Conservation (phyloP, 768 basidiomycete species). For the Suillus hirtellus region DNA sequence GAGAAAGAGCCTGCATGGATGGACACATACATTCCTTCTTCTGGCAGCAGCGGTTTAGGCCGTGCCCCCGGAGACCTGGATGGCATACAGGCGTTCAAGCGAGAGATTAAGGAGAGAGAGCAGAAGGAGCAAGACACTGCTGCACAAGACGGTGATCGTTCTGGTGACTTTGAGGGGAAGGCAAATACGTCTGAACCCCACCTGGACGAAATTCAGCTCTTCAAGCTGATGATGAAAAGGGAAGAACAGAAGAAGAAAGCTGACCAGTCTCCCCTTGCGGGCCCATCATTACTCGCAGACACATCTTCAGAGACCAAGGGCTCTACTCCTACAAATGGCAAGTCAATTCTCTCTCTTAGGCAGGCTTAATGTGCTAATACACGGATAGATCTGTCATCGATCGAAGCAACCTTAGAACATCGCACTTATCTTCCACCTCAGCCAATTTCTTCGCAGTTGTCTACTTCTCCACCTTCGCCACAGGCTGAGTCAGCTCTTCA, state of each 20-base stretch:
- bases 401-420: not conserved
- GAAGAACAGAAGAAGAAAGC: constrained; percentile 56
- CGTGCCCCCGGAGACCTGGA: constrained; percentile 68
- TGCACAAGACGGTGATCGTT: constrained; percentile 17
- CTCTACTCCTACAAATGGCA: constrained; percentile 14
- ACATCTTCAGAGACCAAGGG: constrained; percentile 2
- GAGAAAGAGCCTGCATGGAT: constrained; percentile 94
- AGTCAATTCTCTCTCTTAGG: constrained; percentile 9
- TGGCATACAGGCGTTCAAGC: constrained; percentile 87
- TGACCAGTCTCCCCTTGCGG: constrained; percentile 20
- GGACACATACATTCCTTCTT: constrained; percentile 78
- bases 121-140: constrained; percentile 41
- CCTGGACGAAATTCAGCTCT: constrained; percentile 82
- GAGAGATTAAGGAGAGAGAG: constrained; percentile 76
- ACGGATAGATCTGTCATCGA: not conserved
- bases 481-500: constrained; percentile 17
- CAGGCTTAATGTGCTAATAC: not conserved
- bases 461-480: constrained; percentile 17
- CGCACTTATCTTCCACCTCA: not conserved
- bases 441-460: constrained; percentile 12
- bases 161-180: constrained; percentile 21
- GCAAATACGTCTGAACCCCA: constrained; percentile 36
- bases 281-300: not conserved
- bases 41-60: constrained; percentile 56
- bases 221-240: constrained; percentile 81